Evolutionary conservation across 2,329 filamentous ascomycete species (phyloP).

Genomic region (Alternaria sp.): DNA sequence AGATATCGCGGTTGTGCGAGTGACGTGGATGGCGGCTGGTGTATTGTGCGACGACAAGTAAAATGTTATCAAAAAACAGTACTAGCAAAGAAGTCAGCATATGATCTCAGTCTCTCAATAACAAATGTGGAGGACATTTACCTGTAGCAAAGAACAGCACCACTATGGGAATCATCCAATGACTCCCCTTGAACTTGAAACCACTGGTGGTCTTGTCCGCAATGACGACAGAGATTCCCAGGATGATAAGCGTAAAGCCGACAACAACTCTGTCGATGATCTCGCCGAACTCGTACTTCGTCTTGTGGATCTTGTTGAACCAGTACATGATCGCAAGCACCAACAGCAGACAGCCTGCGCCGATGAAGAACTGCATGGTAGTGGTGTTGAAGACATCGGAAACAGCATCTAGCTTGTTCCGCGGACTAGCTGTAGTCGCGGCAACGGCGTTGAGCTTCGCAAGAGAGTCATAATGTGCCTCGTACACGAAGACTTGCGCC

Average conservation of each 20-base stretch:
- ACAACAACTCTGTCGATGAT: conserved; percentile 33
- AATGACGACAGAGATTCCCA: conserved; percentile 25
- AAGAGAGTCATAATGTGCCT: conserved; percentile 31
- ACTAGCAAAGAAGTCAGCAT: conserved; percentile 7
- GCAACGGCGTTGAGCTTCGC: conserved; percentile 32
- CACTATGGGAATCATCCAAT: conserved; percentile 32
- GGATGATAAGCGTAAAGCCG: conserved; percentile 26
- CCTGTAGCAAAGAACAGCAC: conserved; percentile 24
- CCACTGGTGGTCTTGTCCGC: conserved; percentile 24
- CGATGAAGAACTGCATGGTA: conserved; percentile 34
- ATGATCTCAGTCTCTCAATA: not conserved
- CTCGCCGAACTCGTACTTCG: conserved; percentile 37
- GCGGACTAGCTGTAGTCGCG: conserved; percentile 1
- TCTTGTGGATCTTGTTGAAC: conserved; percentile 51
- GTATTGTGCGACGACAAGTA: conserved; percentile 17
- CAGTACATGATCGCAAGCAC: conserved; percentile 65
- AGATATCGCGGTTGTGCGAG: conserved; percentile 9
- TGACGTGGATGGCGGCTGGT: conserved; percentile 7
- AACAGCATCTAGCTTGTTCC: conserved; percentile 17
- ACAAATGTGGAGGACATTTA: conserved; percentile 1
- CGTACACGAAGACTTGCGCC: conserved; percentile 33
- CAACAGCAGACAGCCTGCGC: conserved; percentile 52
- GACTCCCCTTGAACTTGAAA: conserved; percentile 29
- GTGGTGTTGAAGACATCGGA: conserved; percentile 32
- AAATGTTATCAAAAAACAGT: conserved; percentile 21